Evolutionary conservation across 2,329 filamentous ascomycete species (phyloP), one percentile per base, ranked within the genome.

Genomic region (Calonectria montana): DNA sequence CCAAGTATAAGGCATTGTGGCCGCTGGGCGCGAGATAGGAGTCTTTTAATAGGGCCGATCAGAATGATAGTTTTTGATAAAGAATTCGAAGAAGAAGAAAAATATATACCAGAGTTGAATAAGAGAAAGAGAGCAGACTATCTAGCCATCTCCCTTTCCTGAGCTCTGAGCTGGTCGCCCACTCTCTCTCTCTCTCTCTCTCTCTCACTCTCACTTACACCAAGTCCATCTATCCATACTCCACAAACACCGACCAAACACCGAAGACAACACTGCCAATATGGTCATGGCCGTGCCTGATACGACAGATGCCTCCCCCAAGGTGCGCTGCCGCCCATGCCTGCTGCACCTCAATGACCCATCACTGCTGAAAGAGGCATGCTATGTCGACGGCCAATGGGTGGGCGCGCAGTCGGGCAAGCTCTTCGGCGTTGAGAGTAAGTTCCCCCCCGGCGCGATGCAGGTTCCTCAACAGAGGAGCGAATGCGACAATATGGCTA

Each of bases 311-410:
- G 43, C 57, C 61, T 53, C 69, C 61, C 53, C 69, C 65, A 68
- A 71, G 65, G 69, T 71, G 65, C 69, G 69, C 68, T 71, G 69
- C 61, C 65, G 69, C 61, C 65, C 69, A 43, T 69, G 69, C 45
- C 50, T 71, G 39, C 41, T 73, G 43, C 55, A 91, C 87, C 85
- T 92, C 74, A 90, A 89, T 81, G 91, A 93, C 78, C 85, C 87
- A 71, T 90, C 89, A 41, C 88, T 96, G 62, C 87, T 96, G 78
- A 95, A 93, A 82, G 88, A 89, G 73, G 88, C 93, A 81, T 87
- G 90, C 72, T 95, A 93, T 80, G 90, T 96, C 79, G 93, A 96
- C 82, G 94, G 94, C 79, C 87, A 94, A 87, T 96, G 93, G 91
- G 89, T 95, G 69, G 86, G 86, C 76, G 93, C 93, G 72, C 88